These are phyloP conservation scores for Termitomyces heimii DNA, from an alignment of 768 basidiomycete genomes.

Conservation along the genomic window DNA sequence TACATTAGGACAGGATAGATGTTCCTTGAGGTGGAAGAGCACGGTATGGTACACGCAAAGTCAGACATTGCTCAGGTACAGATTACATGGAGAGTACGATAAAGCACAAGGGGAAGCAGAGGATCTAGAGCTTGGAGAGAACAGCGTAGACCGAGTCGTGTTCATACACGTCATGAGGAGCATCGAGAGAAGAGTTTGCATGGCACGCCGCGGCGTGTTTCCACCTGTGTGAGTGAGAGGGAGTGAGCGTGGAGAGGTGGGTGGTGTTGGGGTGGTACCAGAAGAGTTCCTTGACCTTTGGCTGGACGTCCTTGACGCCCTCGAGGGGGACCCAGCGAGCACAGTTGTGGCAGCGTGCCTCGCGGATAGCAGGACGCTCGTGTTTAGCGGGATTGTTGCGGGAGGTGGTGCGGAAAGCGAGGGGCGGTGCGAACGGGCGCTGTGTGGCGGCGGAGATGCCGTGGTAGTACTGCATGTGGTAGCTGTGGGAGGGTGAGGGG, in stretches of 20 bases:
- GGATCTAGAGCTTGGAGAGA: conserved; percentile 1
- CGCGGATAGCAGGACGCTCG: conserved; percentile 51
- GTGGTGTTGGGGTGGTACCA: conserved; percentile 37
- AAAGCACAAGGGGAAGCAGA: not conserved
- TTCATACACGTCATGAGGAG: conserved; percentile 43
- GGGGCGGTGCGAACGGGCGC: conserved; percentile 73
- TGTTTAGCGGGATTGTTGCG: conserved; percentile 48
- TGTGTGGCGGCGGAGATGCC: conserved; percentile 68
- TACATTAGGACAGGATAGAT: too few species aligned
- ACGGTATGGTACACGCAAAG: too few species aligned
- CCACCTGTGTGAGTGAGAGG: conserved; percentile 44
- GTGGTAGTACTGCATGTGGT: conserved; percentile 72
- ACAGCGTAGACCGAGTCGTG: conserved; percentile 8
- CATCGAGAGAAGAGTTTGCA: conserved; percentile 42
- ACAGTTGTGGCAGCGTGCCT: conserved; percentile 80
- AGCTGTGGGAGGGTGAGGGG: conserved; percentile 33
- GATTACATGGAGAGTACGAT: not conserved
- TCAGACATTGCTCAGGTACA: too few species aligned
- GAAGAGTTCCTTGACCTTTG: conserved; percentile 73
- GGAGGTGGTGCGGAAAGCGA: conserved; percentile 44
- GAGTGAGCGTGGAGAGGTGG: not conserved
- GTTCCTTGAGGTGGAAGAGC: too few species aligned
- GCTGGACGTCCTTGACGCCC: conserved; percentile 67
- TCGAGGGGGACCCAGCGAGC: conserved; percentile 66
- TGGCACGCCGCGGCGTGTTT: conserved; percentile 82